A percentile compares a stretch with the other conserved stretches of the same genome.
phyloP scores from a whole-genome alignment of 768 basidiomycete genomes.

The Termitomyces sp. region DNA sequence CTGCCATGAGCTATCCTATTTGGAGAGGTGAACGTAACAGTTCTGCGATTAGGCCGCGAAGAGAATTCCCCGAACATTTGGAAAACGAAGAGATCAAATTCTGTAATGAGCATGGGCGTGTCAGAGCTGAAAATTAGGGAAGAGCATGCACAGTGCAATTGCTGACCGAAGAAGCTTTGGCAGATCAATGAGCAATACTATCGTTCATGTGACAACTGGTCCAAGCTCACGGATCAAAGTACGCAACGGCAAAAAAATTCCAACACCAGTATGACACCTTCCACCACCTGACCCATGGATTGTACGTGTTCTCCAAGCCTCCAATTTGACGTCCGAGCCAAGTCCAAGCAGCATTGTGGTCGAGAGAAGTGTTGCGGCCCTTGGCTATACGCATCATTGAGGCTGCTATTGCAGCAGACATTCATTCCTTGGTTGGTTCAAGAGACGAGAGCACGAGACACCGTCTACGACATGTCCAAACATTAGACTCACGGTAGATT shows the following conservation, averaged over 20 bases:
- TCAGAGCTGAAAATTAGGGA: constrained; percentile 67
- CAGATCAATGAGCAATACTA: constrained; percentile 40
- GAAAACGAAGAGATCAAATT: constrained; percentile 64
- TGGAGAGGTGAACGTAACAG: constrained; percentile 41
- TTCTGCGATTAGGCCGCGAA: constrained; percentile 37
- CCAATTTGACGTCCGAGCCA: background rate
- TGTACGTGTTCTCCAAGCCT: constrained; percentile 25
- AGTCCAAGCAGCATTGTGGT: background rate
- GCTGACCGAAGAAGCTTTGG: constrained; percentile 82
- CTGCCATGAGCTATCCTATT: background rate
- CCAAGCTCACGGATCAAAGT: constrained; percentile 77
- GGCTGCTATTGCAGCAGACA: too few species aligned
- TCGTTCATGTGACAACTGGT: background rate
- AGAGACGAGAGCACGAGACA: too few species aligned
- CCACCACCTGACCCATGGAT: constrained; percentile 27
- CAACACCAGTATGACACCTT: constrained; percentile 71
- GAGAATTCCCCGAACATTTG: constrained; percentile 67
- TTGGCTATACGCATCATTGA: too few species aligned
- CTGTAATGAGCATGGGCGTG: constrained; percentile 66
- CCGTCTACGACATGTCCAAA: too few species aligned
- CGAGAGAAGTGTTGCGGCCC: background rate
- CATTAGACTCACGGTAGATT: too few species aligned
- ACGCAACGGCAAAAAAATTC: constrained; percentile 85
- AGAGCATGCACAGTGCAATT: constrained; percentile 74
- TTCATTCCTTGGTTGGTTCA: too few species aligned